These are phyloP conservation scores for Tetradesmus obliquus DNA, from an alignment of 139 green algal species.

Conservation along the genomic window DNA sequence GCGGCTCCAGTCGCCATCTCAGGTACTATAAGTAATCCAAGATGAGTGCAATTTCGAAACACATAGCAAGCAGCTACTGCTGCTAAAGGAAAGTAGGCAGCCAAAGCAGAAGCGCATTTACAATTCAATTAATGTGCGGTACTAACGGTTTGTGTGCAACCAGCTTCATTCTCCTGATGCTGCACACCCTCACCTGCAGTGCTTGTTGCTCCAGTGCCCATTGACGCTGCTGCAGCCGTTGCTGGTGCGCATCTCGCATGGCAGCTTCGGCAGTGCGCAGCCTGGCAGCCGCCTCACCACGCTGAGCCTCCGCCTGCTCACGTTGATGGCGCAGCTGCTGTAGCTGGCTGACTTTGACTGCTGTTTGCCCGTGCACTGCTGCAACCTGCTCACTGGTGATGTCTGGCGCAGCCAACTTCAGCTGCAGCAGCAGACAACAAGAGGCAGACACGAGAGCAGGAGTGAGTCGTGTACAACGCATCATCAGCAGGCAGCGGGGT, in stretches of 20 bases:
- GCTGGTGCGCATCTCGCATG: constrained; percentile 32
- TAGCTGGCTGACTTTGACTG: background rate
- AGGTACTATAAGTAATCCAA: too few relatives aligned
- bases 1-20: too few relatives aligned
- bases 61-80: too few relatives aligned
- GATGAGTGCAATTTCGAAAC: too few relatives aligned
- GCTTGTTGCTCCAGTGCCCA: constrained; percentile 13
- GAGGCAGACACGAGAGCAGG: background rate
- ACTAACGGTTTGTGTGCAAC: background rate
- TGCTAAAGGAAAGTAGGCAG: too few relatives aligned
- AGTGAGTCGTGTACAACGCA: background rate
- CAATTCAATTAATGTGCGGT: too few relatives aligned
- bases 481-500: too few relatives aligned
- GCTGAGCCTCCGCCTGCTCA: background rate
- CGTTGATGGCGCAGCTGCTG: background rate
- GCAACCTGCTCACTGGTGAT: background rate
- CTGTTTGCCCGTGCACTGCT: background rate
- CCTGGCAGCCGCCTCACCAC: background rate
- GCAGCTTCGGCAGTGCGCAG: constrained; percentile 5
- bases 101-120: too few relatives aligned
- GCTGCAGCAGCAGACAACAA: background rate
- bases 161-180: background rate
- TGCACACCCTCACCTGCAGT: constrained; percentile 19
- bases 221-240: constrained; percentile 24
- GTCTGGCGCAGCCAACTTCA: constrained; percentile 20